Conservation (phyloP, 2,329 filamentous ascomycete species). For the Aspergillus terreus region DNA sequence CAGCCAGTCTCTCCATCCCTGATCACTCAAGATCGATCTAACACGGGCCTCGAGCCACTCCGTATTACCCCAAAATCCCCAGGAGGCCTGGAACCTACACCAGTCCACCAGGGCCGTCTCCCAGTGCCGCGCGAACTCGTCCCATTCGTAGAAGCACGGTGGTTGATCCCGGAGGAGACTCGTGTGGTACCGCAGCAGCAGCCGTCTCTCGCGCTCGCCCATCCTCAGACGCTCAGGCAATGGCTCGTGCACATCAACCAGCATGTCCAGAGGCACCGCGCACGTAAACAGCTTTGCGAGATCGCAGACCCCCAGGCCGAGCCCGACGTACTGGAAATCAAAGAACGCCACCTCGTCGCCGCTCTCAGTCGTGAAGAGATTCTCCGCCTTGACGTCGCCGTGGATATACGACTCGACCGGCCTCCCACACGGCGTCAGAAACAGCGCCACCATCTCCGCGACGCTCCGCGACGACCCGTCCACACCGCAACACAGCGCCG, state of each 20-base stretch:
- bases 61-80: slow-evolving; percentile 61
- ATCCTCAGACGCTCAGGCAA: slow-evolving; percentile 45
- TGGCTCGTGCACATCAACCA: slow-evolving; percentile 32
- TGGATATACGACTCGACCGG: slow-evolving; percentile 58
- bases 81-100: slow-evolving; percentile 59
- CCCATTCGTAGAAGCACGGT: slow-evolving; percentile 50
- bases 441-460: slow-evolving; percentile 52
- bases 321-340: slow-evolving; percentile 66
- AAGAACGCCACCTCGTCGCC: slow-evolving; percentile 59
- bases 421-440: slow-evolving; percentile 47
- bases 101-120: slow-evolving; percentile 66
- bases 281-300: slow-evolving; percentile 66
- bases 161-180: slow-evolving; percentile 10
- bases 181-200: slow-evolving; percentile 51
- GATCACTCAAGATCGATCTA: slow-evolving; percentile 46
- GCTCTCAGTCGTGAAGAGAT: slow-evolving; percentile 55
- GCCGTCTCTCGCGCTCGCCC: slow-evolving; percentile 46
- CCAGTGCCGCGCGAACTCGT: slow-evolving; percentile 57
- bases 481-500: slow-evolving; percentile 42
- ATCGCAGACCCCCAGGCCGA: slow-evolving; percentile 63
- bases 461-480: slow-evolving; percentile 30
- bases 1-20: slow-evolving; percentile 47
- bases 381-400: slow-evolving; percentile 67
- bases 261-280: slow-evolving; percentile 56
- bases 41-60: slow-evolving; percentile 57